Percentiles rank a stretch among this genome's conserved stretches.
Conservation (phyloP, 2,329 filamentous ascomycete species). For the Alternaria triticina region DNA sequence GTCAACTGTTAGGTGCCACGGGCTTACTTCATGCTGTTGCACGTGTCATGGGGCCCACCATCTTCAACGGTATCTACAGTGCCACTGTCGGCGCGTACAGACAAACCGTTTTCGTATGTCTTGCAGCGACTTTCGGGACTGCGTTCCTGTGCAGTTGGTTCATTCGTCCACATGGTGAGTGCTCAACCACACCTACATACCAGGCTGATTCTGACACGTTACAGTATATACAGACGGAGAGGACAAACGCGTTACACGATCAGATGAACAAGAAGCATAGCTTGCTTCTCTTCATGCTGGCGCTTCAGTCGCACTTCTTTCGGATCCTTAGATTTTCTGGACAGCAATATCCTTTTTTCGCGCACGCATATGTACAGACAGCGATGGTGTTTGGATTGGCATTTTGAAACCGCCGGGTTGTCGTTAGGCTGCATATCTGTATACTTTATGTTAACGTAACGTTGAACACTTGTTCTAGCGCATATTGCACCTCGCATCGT, state of each 20-base stretch:
- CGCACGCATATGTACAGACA: neutral
- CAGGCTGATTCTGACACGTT: neutral
- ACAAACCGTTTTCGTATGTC: slow-evolving; percentile 81
- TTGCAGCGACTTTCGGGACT: slow-evolving; percentile 70
- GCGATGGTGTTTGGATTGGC: neutral
- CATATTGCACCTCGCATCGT: neutral
- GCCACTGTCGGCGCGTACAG: slow-evolving; percentile 78
- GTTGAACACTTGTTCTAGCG: neutral
- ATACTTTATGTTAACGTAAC: neutral
- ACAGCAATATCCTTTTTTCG: neutral
- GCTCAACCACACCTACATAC: neutral
- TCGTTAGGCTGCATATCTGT: neutral
- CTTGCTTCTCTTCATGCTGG: neutral
- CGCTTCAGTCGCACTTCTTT: neutral
- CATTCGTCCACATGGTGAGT: slow-evolving; percentile 76
- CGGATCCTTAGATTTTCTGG: neutral
- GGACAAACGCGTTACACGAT: slow-evolving; percentile 2
- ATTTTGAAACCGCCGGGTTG: neutral
- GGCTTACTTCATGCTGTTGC: slow-evolving; percentile 85
- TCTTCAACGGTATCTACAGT: slow-evolving; percentile 88
- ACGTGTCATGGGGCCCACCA: slow-evolving; percentile 76
- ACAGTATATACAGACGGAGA: slow-evolving; percentile 18
- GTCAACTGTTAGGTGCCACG: slow-evolving; percentile 85
- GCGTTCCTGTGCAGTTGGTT: slow-evolving; percentile 73
- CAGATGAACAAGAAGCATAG: slow-evolving; percentile 8